phyloP scores from a whole-genome alignment of 108 stramenopile species.

The Aurantiochytrium sp. region DNA sequence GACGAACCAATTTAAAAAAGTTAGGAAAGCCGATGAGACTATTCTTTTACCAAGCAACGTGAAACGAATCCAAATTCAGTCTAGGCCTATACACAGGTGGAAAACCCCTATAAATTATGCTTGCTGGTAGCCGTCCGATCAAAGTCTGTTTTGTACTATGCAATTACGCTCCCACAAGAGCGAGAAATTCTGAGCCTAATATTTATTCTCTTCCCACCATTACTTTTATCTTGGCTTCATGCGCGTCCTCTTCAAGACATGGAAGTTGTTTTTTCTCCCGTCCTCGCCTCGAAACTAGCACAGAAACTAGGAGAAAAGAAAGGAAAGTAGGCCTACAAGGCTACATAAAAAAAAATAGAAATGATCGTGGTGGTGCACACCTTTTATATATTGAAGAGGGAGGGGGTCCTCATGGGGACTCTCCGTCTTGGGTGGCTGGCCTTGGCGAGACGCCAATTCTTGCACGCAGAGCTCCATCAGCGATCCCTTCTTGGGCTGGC shows the following conservation, averaged over 20 bases:
- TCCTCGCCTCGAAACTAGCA: no score
- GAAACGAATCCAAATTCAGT: background rate
- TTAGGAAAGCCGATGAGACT: no score
- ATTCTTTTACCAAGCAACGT: background rate
- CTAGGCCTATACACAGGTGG: background rate
- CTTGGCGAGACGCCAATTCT: background rate
- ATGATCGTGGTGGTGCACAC: background rate
- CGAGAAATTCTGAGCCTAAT: no score
- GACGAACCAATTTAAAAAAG: no score
- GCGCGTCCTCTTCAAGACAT: no score
- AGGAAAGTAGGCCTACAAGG: background rate
- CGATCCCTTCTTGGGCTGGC: background rate
- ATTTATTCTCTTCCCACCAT: no score
- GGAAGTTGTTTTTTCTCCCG: no score
- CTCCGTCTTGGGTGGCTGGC: background rate
- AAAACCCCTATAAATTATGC: background rate
- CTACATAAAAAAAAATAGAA: background rate
- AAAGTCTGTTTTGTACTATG: background rate
- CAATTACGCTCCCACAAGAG: background rate
- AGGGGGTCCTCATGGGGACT: background rate
- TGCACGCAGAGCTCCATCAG: background rate
- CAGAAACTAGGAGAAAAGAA: background rate
- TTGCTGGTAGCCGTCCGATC: background rate
- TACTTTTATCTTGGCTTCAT: no score
- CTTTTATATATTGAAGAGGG: background rate